These are phyloP conservation scores for Amanita exitialis DNA, from an alignment of 768 basidiomycete species.

Conservation along the genomic window DNA sequence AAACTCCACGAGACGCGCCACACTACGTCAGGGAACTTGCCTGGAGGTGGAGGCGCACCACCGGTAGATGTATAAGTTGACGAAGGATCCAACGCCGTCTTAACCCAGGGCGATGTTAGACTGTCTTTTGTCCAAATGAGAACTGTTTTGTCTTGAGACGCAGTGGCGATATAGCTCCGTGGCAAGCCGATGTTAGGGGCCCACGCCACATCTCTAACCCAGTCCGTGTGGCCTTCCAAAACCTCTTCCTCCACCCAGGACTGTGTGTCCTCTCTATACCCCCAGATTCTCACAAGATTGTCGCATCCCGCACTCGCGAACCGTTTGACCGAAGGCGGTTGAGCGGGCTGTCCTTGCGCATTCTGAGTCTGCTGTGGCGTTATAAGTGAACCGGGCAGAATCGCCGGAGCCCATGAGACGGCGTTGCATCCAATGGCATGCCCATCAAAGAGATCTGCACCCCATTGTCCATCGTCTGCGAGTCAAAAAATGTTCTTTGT, in stretches of 20 bases:
- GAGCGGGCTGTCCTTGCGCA: constrained; percentile 33
- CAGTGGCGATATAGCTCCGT: constrained; percentile 90
- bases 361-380: constrained; percentile 42
- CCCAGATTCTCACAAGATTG: constrained; percentile 92
- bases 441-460: constrained; percentile 88
- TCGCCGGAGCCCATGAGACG: constrained; percentile 95
- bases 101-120: constrained; percentile 66
- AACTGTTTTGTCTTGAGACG: constrained; percentile 89
- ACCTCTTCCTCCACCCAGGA: constrained; percentile 88
- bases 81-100: constrained; percentile 70
- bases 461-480: constrained; percentile 92
- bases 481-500: constrained; percentile 1
- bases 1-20: constrained; percentile 99
- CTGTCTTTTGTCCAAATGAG: constrained; percentile 87
- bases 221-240: constrained; percentile 89
- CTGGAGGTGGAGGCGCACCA: constrained; percentile 34
- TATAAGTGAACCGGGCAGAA: constrained; percentile 77
- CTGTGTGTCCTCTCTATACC: constrained; percentile 76
- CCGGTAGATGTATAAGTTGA: constrained; percentile 35
- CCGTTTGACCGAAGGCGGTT: constrained; percentile 64
- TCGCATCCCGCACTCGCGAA: constrained; percentile 97
- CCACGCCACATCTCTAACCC: constrained; percentile 99
- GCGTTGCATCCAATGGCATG: constrained; percentile 97
- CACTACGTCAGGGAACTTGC: constrained; percentile 93
- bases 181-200: constrained; percentile 95